Conservation (phyloP, 192 early-diverging fungal genomes). For the Coemansia sp. region DNA sequence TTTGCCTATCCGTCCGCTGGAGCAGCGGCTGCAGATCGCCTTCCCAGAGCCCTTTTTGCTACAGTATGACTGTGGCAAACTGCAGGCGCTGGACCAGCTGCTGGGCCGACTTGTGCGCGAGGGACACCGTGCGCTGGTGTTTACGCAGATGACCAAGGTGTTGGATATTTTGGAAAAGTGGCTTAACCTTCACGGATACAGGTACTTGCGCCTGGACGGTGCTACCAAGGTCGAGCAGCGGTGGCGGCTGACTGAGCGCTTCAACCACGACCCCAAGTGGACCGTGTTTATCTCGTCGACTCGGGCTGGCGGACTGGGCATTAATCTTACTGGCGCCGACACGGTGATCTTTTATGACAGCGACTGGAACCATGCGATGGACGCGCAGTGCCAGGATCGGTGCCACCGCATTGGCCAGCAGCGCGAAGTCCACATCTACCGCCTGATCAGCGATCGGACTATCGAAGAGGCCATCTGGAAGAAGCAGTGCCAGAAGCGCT, state of each 20-base stretch:
- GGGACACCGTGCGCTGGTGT: constrained; percentile 94
- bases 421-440: constrained; percentile 77
- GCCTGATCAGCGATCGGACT: constrained; percentile 72
- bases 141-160: constrained; percentile 95
- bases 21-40: constrained; percentile 69
- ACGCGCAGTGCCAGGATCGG: constrained; percentile 94
- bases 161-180: constrained; percentile 95
- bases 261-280: constrained; percentile 87
- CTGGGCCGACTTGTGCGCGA: constrained; percentile 80
- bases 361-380: constrained; percentile 96
- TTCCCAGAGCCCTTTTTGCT: constrained; percentile 85
- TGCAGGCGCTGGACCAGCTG: constrained; percentile 80
- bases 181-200: constrained; percentile 76
- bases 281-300: constrained; percentile 95
- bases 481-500: constrained; percentile 79
- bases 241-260: constrained; percentile 93
- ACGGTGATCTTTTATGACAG: constrained; percentile 96
- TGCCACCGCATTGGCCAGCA: constrained; percentile 96
- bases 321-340: constrained; percentile 95
- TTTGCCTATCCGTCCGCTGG: constrained; percentile 63
- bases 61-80: constrained; percentile 91
- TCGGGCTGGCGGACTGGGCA: constrained; percentile 93
- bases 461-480: constrained; percentile 79
- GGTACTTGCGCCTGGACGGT: constrained; percentile 92
- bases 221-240: constrained; percentile 82